Conservation (phyloP, 768 basidiomycete species). For the Leccinum variicolor region DNA sequence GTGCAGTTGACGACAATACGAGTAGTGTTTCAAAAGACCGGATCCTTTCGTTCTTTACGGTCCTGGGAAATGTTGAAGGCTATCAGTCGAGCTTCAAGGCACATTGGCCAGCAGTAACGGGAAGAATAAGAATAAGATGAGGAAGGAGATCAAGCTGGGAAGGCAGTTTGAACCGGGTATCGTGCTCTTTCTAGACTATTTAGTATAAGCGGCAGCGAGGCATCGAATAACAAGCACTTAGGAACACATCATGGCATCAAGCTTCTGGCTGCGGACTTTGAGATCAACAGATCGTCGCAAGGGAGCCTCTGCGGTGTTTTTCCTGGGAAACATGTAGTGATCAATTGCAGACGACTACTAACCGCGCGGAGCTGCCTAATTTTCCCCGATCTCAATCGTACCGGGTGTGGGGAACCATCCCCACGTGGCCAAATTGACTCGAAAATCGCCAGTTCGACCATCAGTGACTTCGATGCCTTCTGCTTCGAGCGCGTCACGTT, state of each 20-base stretch:
- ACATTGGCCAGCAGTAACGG: slow-evolving; percentile 30
- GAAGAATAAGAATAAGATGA: background rate
- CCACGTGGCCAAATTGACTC: slow-evolving; percentile 52
- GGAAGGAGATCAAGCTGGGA: background rate
- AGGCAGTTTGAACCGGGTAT: background rate
- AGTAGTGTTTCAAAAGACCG: slow-evolving; percentile 43
- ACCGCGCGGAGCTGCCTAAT: background rate
- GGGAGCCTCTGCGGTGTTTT: background rate
- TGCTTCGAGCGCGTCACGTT: slow-evolving; percentile 70
- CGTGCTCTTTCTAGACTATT: background rate
- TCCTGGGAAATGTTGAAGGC: too few species aligned
- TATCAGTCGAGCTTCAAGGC: slow-evolving; percentile 50
- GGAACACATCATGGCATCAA: background rate
- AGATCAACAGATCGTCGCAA: background rate
- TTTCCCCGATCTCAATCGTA: slow-evolving; percentile 18
- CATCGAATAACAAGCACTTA: background rate
- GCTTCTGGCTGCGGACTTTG: background rate
- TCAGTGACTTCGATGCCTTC: slow-evolving; percentile 78
- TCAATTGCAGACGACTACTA: background rate
- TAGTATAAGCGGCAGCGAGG: background rate
- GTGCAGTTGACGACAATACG: slow-evolving; percentile 44
- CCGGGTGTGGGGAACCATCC: slow-evolving; percentile 64
- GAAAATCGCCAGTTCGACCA: slow-evolving; percentile 53
- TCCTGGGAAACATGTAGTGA: background rate
- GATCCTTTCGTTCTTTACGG: too few species aligned